Evolutionary conservation across 495 filamentous ascomycete genomes (phyloP).

Genomic region (Cenococcum geophilum): DNA sequence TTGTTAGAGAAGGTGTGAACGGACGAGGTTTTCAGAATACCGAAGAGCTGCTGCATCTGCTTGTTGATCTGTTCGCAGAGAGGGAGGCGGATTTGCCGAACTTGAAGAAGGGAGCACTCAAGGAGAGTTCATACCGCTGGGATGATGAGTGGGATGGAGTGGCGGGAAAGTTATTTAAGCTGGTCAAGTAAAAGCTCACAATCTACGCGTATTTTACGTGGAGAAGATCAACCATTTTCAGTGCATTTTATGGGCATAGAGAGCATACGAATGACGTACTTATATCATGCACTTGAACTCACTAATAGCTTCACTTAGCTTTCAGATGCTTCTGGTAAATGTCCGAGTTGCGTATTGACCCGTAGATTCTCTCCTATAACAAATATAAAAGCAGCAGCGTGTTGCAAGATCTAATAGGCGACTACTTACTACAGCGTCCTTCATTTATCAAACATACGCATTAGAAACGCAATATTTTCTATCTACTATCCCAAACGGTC

Average conservation of each 20-base stretch:
- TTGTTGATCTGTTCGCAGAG: conserved; percentile 58
- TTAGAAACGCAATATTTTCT: neutral
- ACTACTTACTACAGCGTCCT: neutral
- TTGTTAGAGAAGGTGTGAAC: conserved; percentile 80
- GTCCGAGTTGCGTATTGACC: too few relatives aligned
- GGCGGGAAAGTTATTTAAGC: conserved; percentile 62
- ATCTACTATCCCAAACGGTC: too few relatives aligned
- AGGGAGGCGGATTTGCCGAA: conserved; percentile 48
- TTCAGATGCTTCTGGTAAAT: too few relatives aligned
- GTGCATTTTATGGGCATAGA: neutral
- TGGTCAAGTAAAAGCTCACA: conserved; percentile 33
- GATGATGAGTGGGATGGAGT: conserved; percentile 90
- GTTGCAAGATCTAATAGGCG: too few relatives aligned
- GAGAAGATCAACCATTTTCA: too few relatives aligned
- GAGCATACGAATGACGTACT: too few relatives aligned
- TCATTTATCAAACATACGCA: neutral
- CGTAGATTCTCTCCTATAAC: too few relatives aligned
- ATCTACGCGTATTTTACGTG: neutral
- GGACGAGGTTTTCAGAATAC: conserved; percentile 71
- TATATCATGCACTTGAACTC: too few relatives aligned
- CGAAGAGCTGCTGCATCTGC: conserved; percentile 50
- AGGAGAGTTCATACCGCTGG: conserved; percentile 73
- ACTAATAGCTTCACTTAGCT: too few relatives aligned
- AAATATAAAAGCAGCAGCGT: too few relatives aligned
- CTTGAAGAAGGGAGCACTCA: conserved; percentile 64